phyloP scores from a whole-genome alignment of 75 land plant species.

The Larix kaempferi region DNA sequence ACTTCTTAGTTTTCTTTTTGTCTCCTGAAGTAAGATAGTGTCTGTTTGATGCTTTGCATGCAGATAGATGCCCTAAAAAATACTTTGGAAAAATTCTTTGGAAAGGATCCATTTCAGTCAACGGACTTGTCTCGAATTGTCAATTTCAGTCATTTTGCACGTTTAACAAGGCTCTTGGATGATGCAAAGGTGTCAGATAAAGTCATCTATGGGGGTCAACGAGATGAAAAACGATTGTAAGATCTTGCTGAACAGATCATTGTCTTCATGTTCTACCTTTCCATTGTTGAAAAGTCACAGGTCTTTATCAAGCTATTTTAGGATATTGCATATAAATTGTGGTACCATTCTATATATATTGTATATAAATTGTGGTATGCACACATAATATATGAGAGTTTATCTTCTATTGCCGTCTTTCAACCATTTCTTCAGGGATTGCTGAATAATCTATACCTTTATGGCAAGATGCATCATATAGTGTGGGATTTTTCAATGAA shows the following conservation, averaged over 20 bases:
- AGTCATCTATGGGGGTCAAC: slow-evolving; percentile 76
- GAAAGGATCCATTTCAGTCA: slow-evolving; percentile 72
- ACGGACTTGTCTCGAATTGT: slow-evolving; percentile 79
- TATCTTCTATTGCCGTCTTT: not conserved
- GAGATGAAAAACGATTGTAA: slow-evolving; percentile 63
- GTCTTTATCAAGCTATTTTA: not conserved
- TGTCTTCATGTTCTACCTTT: not conserved
- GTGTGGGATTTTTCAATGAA: too few relatives aligned
- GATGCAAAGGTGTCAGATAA: slow-evolving; percentile 72
- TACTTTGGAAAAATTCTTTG: slow-evolving; percentile 68
- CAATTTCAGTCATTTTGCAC: slow-evolving; percentile 64
- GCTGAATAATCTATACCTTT: not conserved
- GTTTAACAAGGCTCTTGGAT: slow-evolving; percentile 70
- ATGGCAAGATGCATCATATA: too few relatives aligned
- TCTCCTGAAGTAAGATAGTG: not conserved
- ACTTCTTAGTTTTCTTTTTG: not conserved
- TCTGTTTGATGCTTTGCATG: slow-evolving; percentile 4
- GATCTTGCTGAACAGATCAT: slow-evolving; percentile 14
- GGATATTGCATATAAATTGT: not conserved
- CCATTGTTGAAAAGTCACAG: not conserved
- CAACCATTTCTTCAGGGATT: not conserved
- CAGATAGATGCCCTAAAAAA: slow-evolving; percentile 58
- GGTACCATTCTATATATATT: not conserved
- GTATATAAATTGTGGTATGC: not conserved
- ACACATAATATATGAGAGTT: not conserved